A percentile compares a stretch with the other conserved stretches of the same genome.
phyloP scores from a whole-genome alignment of 768 basidiomycete genomes.

The Cytidiella melzeri region DNA sequence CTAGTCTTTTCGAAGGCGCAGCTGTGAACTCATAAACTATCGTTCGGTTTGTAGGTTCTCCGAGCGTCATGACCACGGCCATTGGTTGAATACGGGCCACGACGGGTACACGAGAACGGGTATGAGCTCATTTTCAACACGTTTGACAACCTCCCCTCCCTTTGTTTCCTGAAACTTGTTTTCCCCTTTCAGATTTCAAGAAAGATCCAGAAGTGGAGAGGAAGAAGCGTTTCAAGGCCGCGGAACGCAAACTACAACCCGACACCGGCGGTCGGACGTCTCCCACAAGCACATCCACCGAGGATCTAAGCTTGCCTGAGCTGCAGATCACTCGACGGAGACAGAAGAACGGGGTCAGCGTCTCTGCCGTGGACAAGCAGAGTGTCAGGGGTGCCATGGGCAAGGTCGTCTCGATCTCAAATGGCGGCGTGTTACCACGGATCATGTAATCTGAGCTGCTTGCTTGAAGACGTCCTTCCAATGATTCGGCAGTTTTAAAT shows the following conservation, averaged over 20 bases:
- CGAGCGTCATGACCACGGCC: conserved; percentile 38
- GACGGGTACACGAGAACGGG: conserved; percentile 54
- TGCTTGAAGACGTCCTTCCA: too few species aligned
- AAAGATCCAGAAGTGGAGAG: conserved; percentile 3
- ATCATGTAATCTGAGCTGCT: too few species aligned
- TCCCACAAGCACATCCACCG: conserved; percentile 12
- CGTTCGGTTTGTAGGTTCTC: conserved; percentile 53
- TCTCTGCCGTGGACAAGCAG: conserved; percentile 37
- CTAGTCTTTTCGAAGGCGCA: too few species aligned
- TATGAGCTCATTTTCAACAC: conserved; percentile 21
- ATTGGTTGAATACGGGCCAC: conserved; percentile 58
- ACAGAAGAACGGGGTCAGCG: conserved; percentile 32
- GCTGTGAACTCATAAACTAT: too few species aligned
- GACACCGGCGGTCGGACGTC: conserved; percentile 12
- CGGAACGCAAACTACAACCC: neutral
- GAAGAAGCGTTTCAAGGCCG: neutral
- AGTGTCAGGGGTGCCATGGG: conserved; percentile 50
- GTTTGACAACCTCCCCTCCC: neutral
- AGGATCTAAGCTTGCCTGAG: conserved; percentile 32
- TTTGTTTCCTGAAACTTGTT: neutral
- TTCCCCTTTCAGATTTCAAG: neutral
- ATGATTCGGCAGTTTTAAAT: too few species aligned
- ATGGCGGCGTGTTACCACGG: too few species aligned
- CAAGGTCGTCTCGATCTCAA: conserved; percentile 34
- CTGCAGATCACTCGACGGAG: conserved; percentile 36